Percentiles rank a stretch among this genome's conserved stretches.
phyloP scores from a whole-genome alignment of 2,329 filamentous ascomycete genomes.

The Aquanectria penicillioides region DNA sequence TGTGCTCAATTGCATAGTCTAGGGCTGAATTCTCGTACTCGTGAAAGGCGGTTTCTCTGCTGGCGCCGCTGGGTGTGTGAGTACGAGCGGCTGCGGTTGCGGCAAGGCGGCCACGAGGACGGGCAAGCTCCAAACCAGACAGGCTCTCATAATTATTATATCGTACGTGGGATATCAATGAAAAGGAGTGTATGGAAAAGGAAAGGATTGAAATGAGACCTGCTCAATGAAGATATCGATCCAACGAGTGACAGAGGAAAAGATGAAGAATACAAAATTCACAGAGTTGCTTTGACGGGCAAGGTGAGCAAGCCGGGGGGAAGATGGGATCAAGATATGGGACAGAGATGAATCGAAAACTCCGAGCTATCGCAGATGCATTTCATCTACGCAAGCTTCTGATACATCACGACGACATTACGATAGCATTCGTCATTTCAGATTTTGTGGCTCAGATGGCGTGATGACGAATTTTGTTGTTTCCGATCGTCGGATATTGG shows the following conservation, averaged over 20 bases:
- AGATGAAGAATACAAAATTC: background rate
- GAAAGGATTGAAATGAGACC: constrained; percentile 8
- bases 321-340: no score
- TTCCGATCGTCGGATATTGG: constrained; percentile 16
- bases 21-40: no score
- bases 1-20: no score
- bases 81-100: background rate
- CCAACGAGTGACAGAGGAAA: constrained; percentile 9
- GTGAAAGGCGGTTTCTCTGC: constrained; percentile 3
- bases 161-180: background rate
- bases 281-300: background rate
- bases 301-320: no score
- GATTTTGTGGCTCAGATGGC: background rate
- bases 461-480: constrained; percentile 12
- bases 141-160: background rate
- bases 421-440: background rate
- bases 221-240: constrained; percentile 5
- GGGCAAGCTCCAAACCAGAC: background rate
- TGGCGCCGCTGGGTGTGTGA: background rate
- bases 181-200: background rate
- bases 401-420: constrained; percentile 1
- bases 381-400: background rate
- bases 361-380: background rate
- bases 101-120: background rate
- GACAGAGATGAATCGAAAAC: no score